A percentile compares a stretch with the other conserved stretches of the same genome.
These are phyloP conservation scores for Saussurea involucrata DNA, from an alignment of 129 eudicot species.

Conservation along the genomic window DNA sequence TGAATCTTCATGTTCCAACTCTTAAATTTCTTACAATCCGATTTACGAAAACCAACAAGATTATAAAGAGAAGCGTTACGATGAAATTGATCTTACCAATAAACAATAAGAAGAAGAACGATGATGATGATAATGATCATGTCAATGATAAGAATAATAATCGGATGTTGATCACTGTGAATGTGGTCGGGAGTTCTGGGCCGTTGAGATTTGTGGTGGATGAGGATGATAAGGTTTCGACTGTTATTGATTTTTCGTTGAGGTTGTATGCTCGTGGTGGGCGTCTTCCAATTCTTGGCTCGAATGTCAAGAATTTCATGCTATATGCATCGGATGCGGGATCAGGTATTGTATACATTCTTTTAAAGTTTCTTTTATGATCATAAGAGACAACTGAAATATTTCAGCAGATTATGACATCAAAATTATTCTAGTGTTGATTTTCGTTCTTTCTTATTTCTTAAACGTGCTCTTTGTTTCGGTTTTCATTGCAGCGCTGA, in stretches of 20 bases:
- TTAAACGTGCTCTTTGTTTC: neutral
- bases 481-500: slow-evolving; percentile 32
- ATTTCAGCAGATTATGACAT: neutral
- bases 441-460: neutral
- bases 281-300: slow-evolving; percentile 53
- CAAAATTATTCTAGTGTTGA: neutral
- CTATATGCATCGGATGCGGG: slow-evolving; percentile 42
- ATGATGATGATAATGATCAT: neutral
- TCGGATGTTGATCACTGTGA: slow-evolving; percentile 49
- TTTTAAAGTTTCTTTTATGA: neutral
- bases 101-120: slow-evolving; percentile 4
- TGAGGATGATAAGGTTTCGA: slow-evolving; percentile 34
- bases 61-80: slow-evolving; percentile 3
- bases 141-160: neutral
- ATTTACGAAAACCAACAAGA: neutral
- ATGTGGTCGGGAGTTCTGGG: slow-evolving; percentile 56
- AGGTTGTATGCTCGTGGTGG: slow-evolving; percentile 52
- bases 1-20: neutral
- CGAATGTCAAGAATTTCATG: slow-evolving; percentile 33
- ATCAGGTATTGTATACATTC: slow-evolving; percentile 26
- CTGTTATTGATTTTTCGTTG: slow-evolving; percentile 40
- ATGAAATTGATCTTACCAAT: neutral
- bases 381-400: neutral
- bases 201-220: slow-evolving; percentile 51
- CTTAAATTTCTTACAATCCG: neutral